Base-by-base conservation (phyloP, 345 rosid genomes). In the Gossypium arboreum region DNA sequence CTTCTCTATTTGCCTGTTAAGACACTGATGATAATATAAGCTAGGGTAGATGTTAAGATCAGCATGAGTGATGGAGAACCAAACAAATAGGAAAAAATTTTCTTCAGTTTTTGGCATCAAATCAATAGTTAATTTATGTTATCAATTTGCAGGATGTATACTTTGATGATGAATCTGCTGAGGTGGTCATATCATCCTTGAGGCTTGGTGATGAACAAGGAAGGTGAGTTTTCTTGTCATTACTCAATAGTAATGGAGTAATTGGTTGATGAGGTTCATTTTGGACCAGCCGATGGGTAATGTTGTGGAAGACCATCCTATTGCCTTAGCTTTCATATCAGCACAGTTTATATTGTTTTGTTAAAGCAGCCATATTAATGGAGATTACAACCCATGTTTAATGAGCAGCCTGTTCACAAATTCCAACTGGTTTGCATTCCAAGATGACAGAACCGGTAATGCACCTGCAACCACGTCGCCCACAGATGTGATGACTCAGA, bases 391-490 rank as follows among this genome's bases (percentile, higher is more conserved):
- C 52, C 51, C 12, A 39, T 64, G 75, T 61, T 45, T 55, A 25
- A 61, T 79, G 88, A 66, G 88, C 87, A 93, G 93, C 80, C 85
- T 91, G 61, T 94, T 96, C 86, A 93, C 99, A 77, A 91, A 91
- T 78, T 91, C 99, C 73, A 83, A 96, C 82, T 95, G 99, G 99
- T 95, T 95, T 83, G 92, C 98, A 18, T 96, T 90, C 85, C 94
- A 91, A 89, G 97, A 93, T n/a, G 90, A 93, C 18, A 87, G 90
- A 80, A 76, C 81, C 62, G 89, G 83, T 68, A 78, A 79, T 73
- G 87, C 89, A 73, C 84, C 89, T 75, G 78, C 76, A 20, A 84
- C 91, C 57, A 76, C 81, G 9, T 84, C 90, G 7, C 83, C 94
- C 51, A 58, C 83, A 0, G 94, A 86, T 75, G 78, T 87, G 84